These are phyloP conservation scores for Sphagnum fallax DNA, from an alignment of 228 moss, liverwort and hornwort species.

Conservation along the genomic window DNA sequence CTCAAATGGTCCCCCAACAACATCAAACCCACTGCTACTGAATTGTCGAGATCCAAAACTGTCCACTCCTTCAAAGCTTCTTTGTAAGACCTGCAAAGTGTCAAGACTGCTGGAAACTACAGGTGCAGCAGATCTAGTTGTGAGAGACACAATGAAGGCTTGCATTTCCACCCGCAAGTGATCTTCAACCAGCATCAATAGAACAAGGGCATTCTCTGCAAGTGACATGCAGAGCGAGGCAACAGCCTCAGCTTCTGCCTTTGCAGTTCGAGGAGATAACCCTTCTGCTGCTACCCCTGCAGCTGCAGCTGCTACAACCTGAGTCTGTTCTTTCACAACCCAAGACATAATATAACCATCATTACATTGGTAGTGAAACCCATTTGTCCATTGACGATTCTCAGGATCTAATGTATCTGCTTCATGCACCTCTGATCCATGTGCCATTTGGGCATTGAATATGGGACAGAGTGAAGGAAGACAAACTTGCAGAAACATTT, in stretches of 20 bases:
- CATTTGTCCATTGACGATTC: too few species aligned
- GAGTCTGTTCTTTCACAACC: constrained; percentile 35
- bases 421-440: too few species aligned
- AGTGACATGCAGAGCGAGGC: constrained; percentile 82
- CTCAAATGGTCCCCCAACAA: constrained; percentile 33
- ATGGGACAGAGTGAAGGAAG: too few species aligned
- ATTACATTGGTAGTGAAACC: too few species aligned
- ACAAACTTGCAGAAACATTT: too few species aligned
- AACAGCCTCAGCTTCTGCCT: constrained; percentile 80
- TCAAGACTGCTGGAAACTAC: constrained; percentile 15
- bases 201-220: constrained; percentile 88
- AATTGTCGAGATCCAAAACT: constrained; percentile 32
- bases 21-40: constrained; percentile 41
- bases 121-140: constrained; percentile 6
- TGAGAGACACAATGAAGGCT: constrained; percentile 18
- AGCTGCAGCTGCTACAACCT: constrained; percentile 86
- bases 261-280: constrained; percentile 82
- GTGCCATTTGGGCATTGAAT: too few species aligned
- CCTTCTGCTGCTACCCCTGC: constrained; percentile 91
- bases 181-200: constrained; percentile 90
- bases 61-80: constrained; percentile 27
- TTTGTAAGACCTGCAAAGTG: constrained; percentile 21
- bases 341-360: too few species aligned
- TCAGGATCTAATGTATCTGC: too few species aligned
- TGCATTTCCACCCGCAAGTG: constrained; percentile 80